Percentiles rank a stretch among this genome's conserved stretches.
These are phyloP conservation scores for Fusarium oxysporum DNA, from an alignment of 2,329 filamentous ascomycete genomes.

Conservation along the genomic window DNA sequence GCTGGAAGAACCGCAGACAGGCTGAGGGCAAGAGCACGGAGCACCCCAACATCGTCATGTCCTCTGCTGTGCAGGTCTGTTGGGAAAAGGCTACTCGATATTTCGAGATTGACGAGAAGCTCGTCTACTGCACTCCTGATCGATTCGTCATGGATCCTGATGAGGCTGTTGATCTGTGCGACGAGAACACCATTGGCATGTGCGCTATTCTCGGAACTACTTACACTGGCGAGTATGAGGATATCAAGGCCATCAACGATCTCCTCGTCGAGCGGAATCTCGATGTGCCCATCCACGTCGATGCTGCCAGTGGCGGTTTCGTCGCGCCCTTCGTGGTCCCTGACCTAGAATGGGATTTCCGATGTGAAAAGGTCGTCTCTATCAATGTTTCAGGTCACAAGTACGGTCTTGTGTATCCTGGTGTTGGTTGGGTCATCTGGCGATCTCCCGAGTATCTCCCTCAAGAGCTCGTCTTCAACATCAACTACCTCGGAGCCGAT, in stretches of 20 bases:
- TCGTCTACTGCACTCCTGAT: slow-evolving; percentile 71
- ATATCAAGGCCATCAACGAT: slow-evolving; percentile 92
- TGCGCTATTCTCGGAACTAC: slow-evolving; percentile 92
- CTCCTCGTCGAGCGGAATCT: slow-evolving; percentile 79
- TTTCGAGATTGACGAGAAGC: slow-evolving; percentile 94
- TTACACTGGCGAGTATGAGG: slow-evolving; percentile 96
- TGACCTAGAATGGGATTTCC: slow-evolving; percentile 90
- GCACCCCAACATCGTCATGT: slow-evolving; percentile 94
- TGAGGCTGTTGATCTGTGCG: slow-evolving; percentile 69
- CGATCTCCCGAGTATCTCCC: slow-evolving; percentile 84
- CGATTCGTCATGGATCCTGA: slow-evolving; percentile 73
- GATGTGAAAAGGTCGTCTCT: slow-evolving; percentile 86
- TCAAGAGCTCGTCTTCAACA: slow-evolving; percentile 96
- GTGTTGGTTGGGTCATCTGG: slow-evolving; percentile 96
- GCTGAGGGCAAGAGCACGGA: slow-evolving; percentile 85
- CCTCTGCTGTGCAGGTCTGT: slow-evolving; percentile 93
- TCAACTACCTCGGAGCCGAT: slow-evolving; percentile 97
- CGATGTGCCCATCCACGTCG: slow-evolving; percentile 90
- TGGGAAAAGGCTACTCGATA: slow-evolving; percentile 94
- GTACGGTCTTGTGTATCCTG: slow-evolving; percentile 81
- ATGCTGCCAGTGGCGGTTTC: slow-evolving; percentile 92
- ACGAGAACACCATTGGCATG: slow-evolving; percentile 87
- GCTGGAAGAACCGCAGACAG: slow-evolving; percentile 88
- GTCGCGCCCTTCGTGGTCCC: slow-evolving; percentile 92
- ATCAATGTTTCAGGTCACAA: slow-evolving; percentile 98